phyloP scores from a whole-genome alignment of 306 rosid species.

The Inga laurina region DNA sequence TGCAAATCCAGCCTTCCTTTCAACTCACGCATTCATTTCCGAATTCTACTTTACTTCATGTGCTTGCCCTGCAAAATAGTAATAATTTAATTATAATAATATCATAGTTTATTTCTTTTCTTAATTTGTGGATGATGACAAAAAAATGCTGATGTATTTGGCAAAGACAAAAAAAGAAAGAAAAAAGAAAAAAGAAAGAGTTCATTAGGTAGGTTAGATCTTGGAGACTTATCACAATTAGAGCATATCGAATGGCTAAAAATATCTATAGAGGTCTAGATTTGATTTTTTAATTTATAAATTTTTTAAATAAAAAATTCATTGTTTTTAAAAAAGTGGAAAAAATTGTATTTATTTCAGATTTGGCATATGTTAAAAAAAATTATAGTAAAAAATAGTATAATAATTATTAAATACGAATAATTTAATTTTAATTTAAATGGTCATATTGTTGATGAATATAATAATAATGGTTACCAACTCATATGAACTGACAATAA shows the following conservation, averaged over 20 bases:
- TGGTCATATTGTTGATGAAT: background rate
- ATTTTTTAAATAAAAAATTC: too few relatives aligned
- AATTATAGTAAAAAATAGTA: too few relatives aligned
- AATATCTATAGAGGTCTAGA: background rate
- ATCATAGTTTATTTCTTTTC: background rate
- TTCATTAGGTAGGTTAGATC: background rate
- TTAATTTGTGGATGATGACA: too few relatives aligned
- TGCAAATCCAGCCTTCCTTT: slow-evolving; percentile 8
- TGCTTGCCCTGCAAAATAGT: background rate
- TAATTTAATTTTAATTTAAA: too few relatives aligned
- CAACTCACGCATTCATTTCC: background rate
- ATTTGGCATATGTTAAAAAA: background rate
- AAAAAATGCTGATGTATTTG: background rate
- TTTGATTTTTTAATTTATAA: too few relatives aligned
- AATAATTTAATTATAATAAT: too few relatives aligned
- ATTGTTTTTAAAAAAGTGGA: too few relatives aligned
- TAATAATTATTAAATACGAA: background rate
- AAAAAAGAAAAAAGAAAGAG: background rate
- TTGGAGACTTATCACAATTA: background rate
- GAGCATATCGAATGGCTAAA: background rate
- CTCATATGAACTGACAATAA: background rate
- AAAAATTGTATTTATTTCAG: too few relatives aligned
- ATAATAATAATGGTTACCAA: background rate
- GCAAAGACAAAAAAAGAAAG: too few relatives aligned
- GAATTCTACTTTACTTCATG: background rate